phyloP scores from a whole-genome alignment of 306 rosid genomes.

The Dryas drummondii region DNA sequence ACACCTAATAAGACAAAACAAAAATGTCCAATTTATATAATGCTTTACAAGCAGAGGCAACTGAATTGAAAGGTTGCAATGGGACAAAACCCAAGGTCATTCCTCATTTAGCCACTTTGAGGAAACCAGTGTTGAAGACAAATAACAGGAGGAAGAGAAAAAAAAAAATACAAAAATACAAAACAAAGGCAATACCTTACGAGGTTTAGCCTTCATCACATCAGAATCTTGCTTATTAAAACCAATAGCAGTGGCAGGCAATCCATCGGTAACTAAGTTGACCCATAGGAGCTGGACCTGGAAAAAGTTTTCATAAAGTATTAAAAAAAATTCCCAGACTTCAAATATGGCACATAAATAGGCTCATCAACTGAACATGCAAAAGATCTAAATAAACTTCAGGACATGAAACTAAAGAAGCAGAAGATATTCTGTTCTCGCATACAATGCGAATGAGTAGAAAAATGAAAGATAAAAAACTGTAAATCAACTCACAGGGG shows the following conservation, averaged over 20 bases:
- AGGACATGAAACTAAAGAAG: constrained; percentile 2
- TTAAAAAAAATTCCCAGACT: not conserved
- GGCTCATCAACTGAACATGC: not conserved
- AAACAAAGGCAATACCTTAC: constrained; percentile 58
- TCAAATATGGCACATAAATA: not conserved
- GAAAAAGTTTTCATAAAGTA: constrained; percentile 15
- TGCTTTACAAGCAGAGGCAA: not conserved
- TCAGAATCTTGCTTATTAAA: constrained; percentile 95
- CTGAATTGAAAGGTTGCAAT: too few species aligned
- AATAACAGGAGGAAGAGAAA: not conserved
- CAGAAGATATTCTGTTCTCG: not conserved
- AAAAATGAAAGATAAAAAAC: constrained; percentile 18
- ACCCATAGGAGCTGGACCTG: constrained; percentile 99
- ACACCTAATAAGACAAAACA: not conserved
- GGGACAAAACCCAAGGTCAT: not conserved
- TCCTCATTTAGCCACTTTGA: not conserved
- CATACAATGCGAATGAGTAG: constrained; percentile 13
- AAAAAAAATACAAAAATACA: not conserved
- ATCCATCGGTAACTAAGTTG: constrained; percentile 94
- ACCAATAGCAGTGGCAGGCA: constrained; percentile 99
- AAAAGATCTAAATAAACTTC: not conserved
- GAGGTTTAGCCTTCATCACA: constrained; percentile 95
- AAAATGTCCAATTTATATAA: not conserved
- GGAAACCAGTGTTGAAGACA: not conserved
- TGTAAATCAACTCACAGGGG: constrained; percentile 71